phyloP scores from a whole-genome alignment of 75 land plant genomes.

The Pinus taeda region DNA sequence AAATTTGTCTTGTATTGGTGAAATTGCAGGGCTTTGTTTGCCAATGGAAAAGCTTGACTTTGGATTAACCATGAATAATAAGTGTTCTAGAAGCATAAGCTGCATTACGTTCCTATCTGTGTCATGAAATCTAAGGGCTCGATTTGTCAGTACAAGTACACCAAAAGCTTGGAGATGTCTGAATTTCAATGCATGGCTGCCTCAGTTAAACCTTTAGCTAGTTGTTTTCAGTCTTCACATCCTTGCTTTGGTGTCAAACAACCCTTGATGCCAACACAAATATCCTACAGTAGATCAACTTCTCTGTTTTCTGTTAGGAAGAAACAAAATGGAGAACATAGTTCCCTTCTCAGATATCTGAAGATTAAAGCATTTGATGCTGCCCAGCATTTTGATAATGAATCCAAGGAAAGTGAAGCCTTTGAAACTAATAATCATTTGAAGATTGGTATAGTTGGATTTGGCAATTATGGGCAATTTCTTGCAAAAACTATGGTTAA shows the following conservation, averaged over 20 bases:
- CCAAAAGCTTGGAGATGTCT: slow-evolving; percentile 1
- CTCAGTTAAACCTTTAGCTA: neutral
- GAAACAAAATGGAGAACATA: too few relatives aligned
- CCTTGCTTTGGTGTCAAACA: neutral
- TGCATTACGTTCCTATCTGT: neutral
- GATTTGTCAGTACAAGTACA: neutral
- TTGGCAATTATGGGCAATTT: slow-evolving; percentile 81
- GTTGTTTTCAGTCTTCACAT: neutral
- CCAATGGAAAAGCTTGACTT: neutral
- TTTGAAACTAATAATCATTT: slow-evolving; percentile 14
- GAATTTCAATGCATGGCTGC: neutral
- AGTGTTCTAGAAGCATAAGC: neutral
- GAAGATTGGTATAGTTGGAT: slow-evolving; percentile 70
- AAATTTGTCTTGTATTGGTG: neutral
- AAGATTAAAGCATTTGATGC: slow-evolving; percentile 18
- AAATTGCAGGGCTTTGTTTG: neutral
- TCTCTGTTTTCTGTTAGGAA: neutral
- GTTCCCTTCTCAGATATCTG: neutral
- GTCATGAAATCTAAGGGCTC: neutral
- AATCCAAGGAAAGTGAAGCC: slow-evolving; percentile 20
- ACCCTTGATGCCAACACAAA: neutral
- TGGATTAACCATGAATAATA: neutral
- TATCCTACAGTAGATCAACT: neutral
- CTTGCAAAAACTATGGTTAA: slow-evolving; percentile 41
- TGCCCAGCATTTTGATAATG: slow-evolving; percentile 45